phyloP scores from a whole-genome alignment of 164 flowering plant species.

The Buxus sempervirens region DNA sequence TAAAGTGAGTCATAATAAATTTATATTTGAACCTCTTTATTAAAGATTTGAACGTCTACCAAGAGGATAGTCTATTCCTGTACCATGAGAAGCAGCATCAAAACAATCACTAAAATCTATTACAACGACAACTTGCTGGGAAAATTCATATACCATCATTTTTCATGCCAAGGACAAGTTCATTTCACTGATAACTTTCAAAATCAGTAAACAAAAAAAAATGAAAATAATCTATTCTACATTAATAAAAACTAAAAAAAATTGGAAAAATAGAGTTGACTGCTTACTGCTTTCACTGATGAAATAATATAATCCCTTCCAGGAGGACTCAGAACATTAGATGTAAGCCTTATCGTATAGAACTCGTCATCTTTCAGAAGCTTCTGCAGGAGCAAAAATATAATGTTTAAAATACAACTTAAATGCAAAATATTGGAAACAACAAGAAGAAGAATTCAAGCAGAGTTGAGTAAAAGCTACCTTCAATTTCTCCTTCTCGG shows the following conservation, averaged over 20 bases:
- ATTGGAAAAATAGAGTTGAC: background rate
- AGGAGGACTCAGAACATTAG: constrained; percentile 76
- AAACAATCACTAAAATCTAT: too few species aligned
- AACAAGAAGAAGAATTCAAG: background rate
- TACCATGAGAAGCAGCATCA: too few species aligned
- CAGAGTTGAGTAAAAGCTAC: constrained; percentile 29
- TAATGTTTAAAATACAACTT: background rate
- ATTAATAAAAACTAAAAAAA: background rate
- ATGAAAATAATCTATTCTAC: too few species aligned
- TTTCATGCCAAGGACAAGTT: too few species aligned
- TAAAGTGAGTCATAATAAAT: too few species aligned
- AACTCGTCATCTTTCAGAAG: constrained; percentile 76
- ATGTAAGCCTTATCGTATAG: constrained; percentile 79
- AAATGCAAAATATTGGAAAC: background rate
- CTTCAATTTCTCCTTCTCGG: constrained; percentile 58
- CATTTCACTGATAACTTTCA: too few species aligned
- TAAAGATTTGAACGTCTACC: too few species aligned
- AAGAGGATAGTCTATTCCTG: too few species aligned
- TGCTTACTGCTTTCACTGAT: constrained; percentile 83
- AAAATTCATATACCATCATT: too few species aligned
- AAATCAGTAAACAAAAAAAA: too few species aligned
- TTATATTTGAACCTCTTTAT: too few species aligned
- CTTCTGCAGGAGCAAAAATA: constrained; percentile 39
- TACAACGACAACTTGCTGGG: too few species aligned
- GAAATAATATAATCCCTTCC: constrained; percentile 71